Conservation (phyloP, 176 grass and related monocot genomes). For the Zea luxurians region DNA sequence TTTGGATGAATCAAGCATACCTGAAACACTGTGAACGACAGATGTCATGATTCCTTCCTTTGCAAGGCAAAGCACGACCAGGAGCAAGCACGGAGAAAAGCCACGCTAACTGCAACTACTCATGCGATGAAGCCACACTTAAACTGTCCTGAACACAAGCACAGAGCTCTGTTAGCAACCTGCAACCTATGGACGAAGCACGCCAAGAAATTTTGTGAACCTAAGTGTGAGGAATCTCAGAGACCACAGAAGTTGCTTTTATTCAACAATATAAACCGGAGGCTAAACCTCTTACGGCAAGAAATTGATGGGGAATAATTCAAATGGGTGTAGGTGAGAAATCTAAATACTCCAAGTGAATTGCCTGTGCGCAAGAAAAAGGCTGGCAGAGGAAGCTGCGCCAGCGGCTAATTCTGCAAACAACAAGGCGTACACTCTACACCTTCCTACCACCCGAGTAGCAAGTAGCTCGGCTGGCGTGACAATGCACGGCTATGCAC, state of each 20-base stretch:
- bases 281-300: not conserved
- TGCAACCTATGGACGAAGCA: not conserved
- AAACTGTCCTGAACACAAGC: not conserved
- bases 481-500: too few relatives aligned
- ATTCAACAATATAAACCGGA: not conserved
- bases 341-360: not conserved
- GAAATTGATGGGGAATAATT: not conserved
- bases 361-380: too few relatives aligned
- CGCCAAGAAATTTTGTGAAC: not conserved
- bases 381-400: too few relatives aligned
- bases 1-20: conserved; percentile 26
- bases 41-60: conserved; percentile 46
- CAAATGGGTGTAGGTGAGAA: not conserved
- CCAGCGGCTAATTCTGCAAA: not conserved
- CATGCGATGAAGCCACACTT: not conserved
- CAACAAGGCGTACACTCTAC: too few relatives aligned
- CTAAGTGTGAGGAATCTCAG: not conserved
- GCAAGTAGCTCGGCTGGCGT: too few relatives aligned
- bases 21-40: conserved; percentile 38
- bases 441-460: too few relatives aligned
- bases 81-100: not conserved
- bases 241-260: not conserved
- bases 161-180: not conserved
- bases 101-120: not conserved
- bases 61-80: not conserved